Evolutionary conservation across 192 early-diverging fungal genomes (phyloP).

Genomic region (Paraglomus occultum): DNA sequence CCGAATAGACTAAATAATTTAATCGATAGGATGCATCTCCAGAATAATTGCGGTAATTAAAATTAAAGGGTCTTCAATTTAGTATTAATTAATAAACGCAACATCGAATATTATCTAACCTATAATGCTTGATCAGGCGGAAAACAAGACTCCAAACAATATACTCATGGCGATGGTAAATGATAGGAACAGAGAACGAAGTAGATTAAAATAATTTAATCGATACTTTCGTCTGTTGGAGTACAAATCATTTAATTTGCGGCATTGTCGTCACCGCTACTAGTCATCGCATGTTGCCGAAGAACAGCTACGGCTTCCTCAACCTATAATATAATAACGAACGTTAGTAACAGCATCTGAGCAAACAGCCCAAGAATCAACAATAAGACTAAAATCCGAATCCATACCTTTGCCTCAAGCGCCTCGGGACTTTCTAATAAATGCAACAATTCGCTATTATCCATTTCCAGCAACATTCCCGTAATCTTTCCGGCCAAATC

Average conservation of each 20-base stretch:
- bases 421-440: constrained; percentile 81
- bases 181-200: no score
- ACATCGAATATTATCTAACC: background rate
- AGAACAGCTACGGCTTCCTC: constrained; percentile 84
- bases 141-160: background rate
- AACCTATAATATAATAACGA: constrained; percentile 6
- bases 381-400: background rate
- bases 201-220: no score
- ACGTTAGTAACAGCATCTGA: no score
- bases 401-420: constrained; percentile 69
- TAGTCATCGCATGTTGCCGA: constrained; percentile 54
- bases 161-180: no score
- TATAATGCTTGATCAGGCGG: background rate
- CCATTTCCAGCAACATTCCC: constrained; percentile 99
- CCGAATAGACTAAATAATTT: no score
- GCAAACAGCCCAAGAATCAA: no score
- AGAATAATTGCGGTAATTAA: no score
- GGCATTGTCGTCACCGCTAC: background rate
- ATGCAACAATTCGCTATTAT: constrained; percentile 89
- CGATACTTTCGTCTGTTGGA: no score
- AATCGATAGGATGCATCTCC: no score
- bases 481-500: constrained; percentile 95
- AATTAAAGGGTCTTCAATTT: no score
- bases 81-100: background rate
- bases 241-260: no score